A percentile compares a stretch with the other conserved stretches of the same genome.
These are phyloP conservation scores for Geotrichum australiense DNA, from an alignment of 1,139 yeast genomes.

Conservation along the genomic window DNA sequence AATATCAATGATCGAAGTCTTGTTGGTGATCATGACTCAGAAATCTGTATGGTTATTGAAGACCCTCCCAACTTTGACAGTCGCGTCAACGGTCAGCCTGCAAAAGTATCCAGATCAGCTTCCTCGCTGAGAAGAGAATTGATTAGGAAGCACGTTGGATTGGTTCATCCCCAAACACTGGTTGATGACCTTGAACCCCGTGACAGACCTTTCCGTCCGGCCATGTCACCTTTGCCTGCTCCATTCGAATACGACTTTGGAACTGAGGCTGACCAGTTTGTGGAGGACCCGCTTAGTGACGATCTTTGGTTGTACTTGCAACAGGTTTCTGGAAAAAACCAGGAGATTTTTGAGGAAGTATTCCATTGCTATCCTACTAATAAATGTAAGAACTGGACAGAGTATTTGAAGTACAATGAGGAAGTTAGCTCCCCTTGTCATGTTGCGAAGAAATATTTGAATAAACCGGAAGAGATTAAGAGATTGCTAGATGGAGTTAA, in stretches of 20 bases:
- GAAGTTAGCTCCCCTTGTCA: conserved; percentile 19
- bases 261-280: conserved; percentile 18
- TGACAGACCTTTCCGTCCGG: conserved; percentile 10
- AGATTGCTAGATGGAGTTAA: conserved; percentile 16
- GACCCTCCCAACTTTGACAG: conserved; percentile 15
- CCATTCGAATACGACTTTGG: conserved; percentile 20
- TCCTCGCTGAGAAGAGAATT: conserved; percentile 20
- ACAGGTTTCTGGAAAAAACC: conserved; percentile 13
- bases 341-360: conserved; percentile 20
- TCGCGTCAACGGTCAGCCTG: conserved; percentile 13
- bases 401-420: conserved; percentile 13
- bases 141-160: conserved; percentile 20
- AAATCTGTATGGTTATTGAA: conserved; percentile 20
- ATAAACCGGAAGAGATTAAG: conserved; percentile 16
- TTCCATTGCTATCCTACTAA: conserved; percentile 21
- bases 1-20: conserved; percentile 22
- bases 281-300: conserved; percentile 20
- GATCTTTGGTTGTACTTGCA: conserved; percentile 18
- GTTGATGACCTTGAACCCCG: conserved; percentile 14
- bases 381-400: conserved; percentile 18
- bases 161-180: conserved; percentile 16
- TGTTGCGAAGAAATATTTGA: conserved; percentile 14
- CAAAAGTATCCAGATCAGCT: conserved; percentile 17
- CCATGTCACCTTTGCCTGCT: conserved; percentile 17
- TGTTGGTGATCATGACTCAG: conserved; percentile 21